Base-by-base conservation (phyloP, 2,329 filamentous ascomycete genomes). In the Emergomyces orientalis region DNA sequence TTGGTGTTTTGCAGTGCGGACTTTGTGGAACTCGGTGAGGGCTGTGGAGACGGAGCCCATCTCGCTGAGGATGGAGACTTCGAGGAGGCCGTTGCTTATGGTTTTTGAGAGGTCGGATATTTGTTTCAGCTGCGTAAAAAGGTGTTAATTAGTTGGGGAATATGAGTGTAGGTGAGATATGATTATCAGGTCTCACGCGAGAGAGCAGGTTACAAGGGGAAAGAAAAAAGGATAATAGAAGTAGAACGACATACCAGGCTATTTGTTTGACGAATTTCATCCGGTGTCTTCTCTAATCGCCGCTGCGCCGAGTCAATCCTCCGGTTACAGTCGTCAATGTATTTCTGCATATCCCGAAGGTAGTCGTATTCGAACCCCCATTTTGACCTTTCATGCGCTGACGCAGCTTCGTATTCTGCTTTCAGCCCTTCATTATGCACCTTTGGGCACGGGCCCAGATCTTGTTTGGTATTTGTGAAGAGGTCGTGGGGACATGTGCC, bases 381-480 rank as follows among this genome's bases (percentile, higher is more conserved):
- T 69, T 88, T 86, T 65, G 87, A 85, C 74, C 87, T 88, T 70
- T 93, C 88, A 37, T 85, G 77, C 1, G 88, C 80, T 3, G 88
- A 79, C 0, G 94, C 85, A 1, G 79, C 82, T 69, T 95, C 89
- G 76, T 94, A 99, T 74, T 99, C 92, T 57, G 87, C 81, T 77
- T 96, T 97, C 67, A 97, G 82, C 14, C 86, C 86, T 74, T 97
- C 92, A 58, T 86, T 89, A 78, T 99, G 94, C 32, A 93, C 84
- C 74, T 93, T 94, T 59, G 90, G 85, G 73, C 94, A 99, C 0
- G 86, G 84, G 2, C 94, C 94, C 41, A 97, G 84, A 75, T 99
- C 94, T 82, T 97, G 92, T 80, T 97, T 97, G 55, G 94, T 99
- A 79, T 99, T 99, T 68, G 93, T 99, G 83, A 99, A 99, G 72